Evolutionary conservation across 306 rosid species (phyloP).

Genomic region (Trifolium repens): DNA sequence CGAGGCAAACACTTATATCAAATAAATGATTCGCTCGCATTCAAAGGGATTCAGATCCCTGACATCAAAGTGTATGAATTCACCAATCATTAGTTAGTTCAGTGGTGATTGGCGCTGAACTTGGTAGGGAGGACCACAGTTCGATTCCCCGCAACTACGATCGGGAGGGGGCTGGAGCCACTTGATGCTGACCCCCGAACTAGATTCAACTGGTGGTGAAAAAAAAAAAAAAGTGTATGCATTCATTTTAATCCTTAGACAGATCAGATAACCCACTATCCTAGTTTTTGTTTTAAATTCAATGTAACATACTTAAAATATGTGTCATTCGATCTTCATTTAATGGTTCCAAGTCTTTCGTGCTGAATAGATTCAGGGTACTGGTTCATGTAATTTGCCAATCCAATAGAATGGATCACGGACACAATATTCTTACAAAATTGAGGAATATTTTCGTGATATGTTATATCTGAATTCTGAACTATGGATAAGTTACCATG

Average conservation of each 20-base stretch:
- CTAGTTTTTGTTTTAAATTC: background rate
- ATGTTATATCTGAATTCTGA: background rate
- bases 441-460: conserved; percentile 4
- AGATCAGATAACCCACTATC: background rate
- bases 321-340: background rate
- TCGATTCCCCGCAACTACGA: too few relatives aligned
- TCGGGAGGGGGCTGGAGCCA: too few relatives aligned
- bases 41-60: background rate
- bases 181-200: too few relatives aligned
- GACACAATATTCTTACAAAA: background rate
- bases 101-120: too few relatives aligned
- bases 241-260: background rate
- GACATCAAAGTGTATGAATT: background rate
- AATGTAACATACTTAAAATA: background rate
- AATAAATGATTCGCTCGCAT: background rate
- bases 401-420: conserved; percentile 1
- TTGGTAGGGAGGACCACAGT: too few relatives aligned
- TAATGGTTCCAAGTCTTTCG: background rate
- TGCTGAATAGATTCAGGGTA: background rate
- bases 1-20: background rate
- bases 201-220: too few relatives aligned
- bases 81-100: too few relatives aligned
- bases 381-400: background rate
- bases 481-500: background rate
- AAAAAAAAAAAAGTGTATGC: background rate